Conservation (phyloP, 2,329 filamentous ascomycete genomes). For the Apiospora sp. region DNA sequence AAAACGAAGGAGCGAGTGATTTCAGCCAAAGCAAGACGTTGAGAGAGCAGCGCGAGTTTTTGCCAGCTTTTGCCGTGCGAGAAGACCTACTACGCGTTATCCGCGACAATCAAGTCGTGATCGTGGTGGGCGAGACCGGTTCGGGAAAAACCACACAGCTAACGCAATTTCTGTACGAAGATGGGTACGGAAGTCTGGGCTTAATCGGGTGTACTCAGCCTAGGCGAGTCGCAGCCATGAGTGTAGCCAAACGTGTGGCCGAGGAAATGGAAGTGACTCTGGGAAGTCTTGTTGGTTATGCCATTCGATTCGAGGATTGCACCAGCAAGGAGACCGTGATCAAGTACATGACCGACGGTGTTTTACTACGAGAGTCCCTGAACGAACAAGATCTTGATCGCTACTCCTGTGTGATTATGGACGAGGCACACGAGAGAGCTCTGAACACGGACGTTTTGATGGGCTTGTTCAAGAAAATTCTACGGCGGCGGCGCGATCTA, state of each 20-base stretch:
- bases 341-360: conserved; percentile 99
- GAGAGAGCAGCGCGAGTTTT: conserved; percentile 87
- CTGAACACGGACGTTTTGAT: conserved; percentile 97
- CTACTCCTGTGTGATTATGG: conserved; percentile 99
- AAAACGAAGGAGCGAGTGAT: conserved; percentile 82
- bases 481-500: conserved; percentile 86
- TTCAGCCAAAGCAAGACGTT: conserved; percentile 94
- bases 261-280: conserved; percentile 98
- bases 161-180: conserved; percentile 94
- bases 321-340: conserved; percentile 95
- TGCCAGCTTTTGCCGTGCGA: conserved; percentile 94
- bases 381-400: conserved; percentile 92
- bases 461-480: conserved; percentile 96
- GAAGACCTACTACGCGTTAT: conserved; percentile 93
- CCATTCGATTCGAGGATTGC: conserved; percentile 98
- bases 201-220: conserved; percentile 98
- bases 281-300: conserved; percentile 89
- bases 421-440: conserved; percentile 96
- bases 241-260: conserved; percentile 95
- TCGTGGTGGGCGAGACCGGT: conserved; percentile 96
- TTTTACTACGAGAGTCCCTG: conserved; percentile 89
- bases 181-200: conserved; percentile 86
- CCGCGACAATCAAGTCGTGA: conserved; percentile 94
- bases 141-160: conserved; percentile 98
- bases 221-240: conserved; percentile 96